Base-by-base conservation (phyloP, 1,284 basidiomycete species). In the Chondrostereum purpureum region DNA sequence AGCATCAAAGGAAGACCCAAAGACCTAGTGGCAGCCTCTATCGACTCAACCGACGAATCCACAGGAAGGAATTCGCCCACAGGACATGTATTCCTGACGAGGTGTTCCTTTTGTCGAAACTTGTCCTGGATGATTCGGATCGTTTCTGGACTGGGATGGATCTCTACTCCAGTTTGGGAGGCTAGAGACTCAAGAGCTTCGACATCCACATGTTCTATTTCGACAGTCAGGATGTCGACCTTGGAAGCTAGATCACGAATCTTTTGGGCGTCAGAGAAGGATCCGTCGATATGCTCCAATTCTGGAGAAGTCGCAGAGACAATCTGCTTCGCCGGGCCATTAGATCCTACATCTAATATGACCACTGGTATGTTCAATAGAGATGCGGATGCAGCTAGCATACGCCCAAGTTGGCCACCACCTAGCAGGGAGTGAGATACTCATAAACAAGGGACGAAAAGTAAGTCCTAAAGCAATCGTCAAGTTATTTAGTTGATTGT, bases 191-290 rank as follows among this genome's bases (percentile, higher is more conserved):
- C 80, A 5, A 99, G 73, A 1, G 92, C 80, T 18, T 70, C 69
- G 4, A 79, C 91, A 56, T 96, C 83, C 46, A 99, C 93, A 59
- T 99, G 95, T 68, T 99, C 95, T 40, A 99, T 99, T 69, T 99
- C 95, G 44, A 96, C 85, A 0, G 96, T 99, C 45, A 99, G 70
- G 33, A 99, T 71, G 58, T 98, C 91, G 31, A 91, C 92, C 60
- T 83, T 81, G 16, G 64, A 54, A 0, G 92, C 92, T 14, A 99
- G 79, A 54, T 88, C 75, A 38, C 73, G 72, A 56, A 99, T 97
- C 64, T 89, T 87, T 17, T 67, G 68, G 2, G 88, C 76, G 58
- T 93, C 86, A 24, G 86, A 72, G 67, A 98, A 99, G 6, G 90
- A 84, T 41, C 95, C 95, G 58, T 97, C 86, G 58, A 94, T 72